phyloP scores from a whole-genome alignment of 257 asterid species.

The Solanum acaule region DNA sequence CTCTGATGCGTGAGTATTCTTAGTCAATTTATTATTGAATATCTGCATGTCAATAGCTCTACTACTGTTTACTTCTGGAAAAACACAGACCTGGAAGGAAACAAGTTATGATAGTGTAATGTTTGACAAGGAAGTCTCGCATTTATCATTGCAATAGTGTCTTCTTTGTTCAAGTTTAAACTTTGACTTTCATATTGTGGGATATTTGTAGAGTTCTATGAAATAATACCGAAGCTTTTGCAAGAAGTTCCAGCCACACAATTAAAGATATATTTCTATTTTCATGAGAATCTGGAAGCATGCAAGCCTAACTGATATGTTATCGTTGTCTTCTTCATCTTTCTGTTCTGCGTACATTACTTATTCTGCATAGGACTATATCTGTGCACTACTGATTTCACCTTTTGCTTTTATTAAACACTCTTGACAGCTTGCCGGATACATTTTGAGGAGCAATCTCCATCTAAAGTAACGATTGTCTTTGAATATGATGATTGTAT shows the following conservation, averaged over 20 bases:
- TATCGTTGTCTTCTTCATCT: neutral
- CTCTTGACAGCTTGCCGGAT: conserved; percentile 13
- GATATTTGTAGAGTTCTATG: neutral
- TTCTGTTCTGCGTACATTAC: neutral
- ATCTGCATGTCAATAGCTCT: neutral
- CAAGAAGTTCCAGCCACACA: neutral
- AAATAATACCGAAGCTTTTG: neutral
- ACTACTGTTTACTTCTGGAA: neutral
- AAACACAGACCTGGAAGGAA: neutral
- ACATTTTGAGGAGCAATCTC: conserved; percentile 20
- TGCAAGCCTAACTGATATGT: neutral
- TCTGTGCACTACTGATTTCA: neutral
- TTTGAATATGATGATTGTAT: conserved; percentile 13
- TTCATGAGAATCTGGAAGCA: neutral
- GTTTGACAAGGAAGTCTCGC: neutral
- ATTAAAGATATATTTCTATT: neutral
- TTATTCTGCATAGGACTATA: neutral
- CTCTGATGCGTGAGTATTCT: conserved; percentile 6
- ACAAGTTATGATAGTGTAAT: neutral
- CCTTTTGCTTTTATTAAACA: neutral
- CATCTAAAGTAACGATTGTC: conserved; percentile 14
- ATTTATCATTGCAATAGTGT: neutral
- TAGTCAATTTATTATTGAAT: neutral
- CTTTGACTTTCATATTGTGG: neutral
- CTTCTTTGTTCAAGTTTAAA: neutral